Evolutionary conservation across 768 basidiomycete genomes (phyloP).

Genomic region (Naematelia encephala): DNA sequence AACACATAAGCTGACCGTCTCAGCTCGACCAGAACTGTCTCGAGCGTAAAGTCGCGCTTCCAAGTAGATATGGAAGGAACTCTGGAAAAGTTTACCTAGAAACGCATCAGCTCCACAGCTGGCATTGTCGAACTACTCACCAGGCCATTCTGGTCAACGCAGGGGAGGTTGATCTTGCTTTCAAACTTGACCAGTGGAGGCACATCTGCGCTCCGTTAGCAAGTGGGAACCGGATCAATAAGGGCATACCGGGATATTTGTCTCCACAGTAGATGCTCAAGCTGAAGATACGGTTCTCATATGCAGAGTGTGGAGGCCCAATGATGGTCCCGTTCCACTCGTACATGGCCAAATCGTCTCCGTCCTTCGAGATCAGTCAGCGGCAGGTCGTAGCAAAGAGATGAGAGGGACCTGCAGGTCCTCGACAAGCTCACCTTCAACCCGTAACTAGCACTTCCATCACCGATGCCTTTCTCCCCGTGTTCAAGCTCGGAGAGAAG

Average conservation of each 20-base stretch:
- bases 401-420: not conserved
- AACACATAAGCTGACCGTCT: constrained; percentile 63
- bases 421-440: constrained; percentile 57
- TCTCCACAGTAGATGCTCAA: constrained; percentile 82
- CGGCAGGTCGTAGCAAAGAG: not conserved
- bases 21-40: constrained; percentile 87
- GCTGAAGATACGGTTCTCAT: constrained; percentile 98
- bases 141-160: constrained; percentile 71
- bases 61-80: constrained; percentile 71
- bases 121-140: constrained; percentile 33
- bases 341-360: constrained; percentile 95
- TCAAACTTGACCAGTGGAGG: constrained; percentile 81
- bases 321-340: constrained; percentile 99
- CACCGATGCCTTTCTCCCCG: constrained; percentile 98
- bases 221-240: not conserved
- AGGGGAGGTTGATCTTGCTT: constrained; percentile 88
- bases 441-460: constrained; percentile 96
- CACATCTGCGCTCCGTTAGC: constrained; percentile 62
- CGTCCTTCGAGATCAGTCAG: constrained; percentile 55
- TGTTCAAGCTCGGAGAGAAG: constrained; percentile 98
- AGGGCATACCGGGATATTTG: constrained; percentile 37
- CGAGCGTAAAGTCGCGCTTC: constrained; percentile 73
- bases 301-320: constrained; percentile 96
- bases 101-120: constrained; percentile 3
- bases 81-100: constrained; percentile 66